Percentiles rank a stretch among this genome's conserved stretches.
phyloP scores from a whole-genome alignment of 2,329 filamentous ascomycete genomes.

The Claviceps capensis region DNA sequence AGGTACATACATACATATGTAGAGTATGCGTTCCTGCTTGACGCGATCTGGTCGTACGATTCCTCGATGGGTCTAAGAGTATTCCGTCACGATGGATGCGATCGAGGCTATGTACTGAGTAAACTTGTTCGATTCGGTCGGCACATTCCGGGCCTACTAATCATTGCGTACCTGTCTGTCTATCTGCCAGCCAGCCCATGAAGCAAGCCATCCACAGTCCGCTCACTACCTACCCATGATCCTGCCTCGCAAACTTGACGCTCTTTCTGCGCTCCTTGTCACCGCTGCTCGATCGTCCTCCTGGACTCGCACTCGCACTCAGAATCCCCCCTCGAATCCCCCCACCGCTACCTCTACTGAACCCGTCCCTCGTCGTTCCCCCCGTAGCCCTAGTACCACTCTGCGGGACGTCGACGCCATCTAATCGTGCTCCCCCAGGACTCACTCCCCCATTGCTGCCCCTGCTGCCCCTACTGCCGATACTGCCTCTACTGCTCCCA shows the following conservation, averaged over 20 bases:
- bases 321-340: slow-evolving; percentile 27
- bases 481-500: slow-evolving; percentile 12
- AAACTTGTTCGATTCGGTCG: too few relatives aligned
- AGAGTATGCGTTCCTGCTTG: too few relatives aligned
- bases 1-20: too few relatives aligned
- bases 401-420: slow-evolving; percentile 37
- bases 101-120: too few relatives aligned
- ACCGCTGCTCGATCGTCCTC: slow-evolving; percentile 18
- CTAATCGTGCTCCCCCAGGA: slow-evolving; percentile 8
- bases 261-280: slow-evolving; percentile 47
- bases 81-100: too few relatives aligned
- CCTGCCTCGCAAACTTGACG: slow-evolving; percentile 43
- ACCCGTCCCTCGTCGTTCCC: slow-evolving; percentile 41
- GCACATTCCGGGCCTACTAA: too few relatives aligned
- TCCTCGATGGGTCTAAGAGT: too few relatives aligned
- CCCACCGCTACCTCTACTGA: slow-evolving; percentile 22
- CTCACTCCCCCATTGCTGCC: slow-evolving; percentile 9
- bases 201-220: too few relatives aligned
- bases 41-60: too few relatives aligned
- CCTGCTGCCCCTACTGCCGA: slow-evolving; percentile 4
- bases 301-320: slow-evolving; percentile 40
- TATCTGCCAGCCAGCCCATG: too few relatives aligned
- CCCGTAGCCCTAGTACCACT: slow-evolving; percentile 36
- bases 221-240: background rate
- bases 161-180: too few relatives aligned